phyloP scores from a whole-genome alignment of 257 asterid genomes.

The Mentha longifolia region DNA sequence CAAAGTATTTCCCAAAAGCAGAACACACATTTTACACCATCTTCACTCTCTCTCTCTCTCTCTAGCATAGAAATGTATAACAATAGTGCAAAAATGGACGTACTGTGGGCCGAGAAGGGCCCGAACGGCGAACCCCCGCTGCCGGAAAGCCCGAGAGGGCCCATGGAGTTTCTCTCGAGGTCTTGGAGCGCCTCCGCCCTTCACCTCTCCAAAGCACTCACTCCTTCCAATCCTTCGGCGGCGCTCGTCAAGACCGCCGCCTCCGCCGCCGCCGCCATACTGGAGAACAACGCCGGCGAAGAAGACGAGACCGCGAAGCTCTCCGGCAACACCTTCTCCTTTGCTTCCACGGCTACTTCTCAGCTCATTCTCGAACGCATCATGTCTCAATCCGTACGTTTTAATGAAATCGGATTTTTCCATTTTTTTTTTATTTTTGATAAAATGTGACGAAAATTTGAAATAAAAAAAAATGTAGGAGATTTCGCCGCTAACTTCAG shows the following conservation, averaged over 20 bases:
- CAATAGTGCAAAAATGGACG: slow-evolving; percentile 53
- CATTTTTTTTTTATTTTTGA: too few relatives aligned
- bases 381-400: slow-evolving; percentile 92
- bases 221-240: slow-evolving; percentile 51
- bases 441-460: background rate
- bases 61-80: slow-evolving; percentile 21
- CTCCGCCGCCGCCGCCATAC: slow-evolving; percentile 36
- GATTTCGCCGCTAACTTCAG: slow-evolving; percentile 94
- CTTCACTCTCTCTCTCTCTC: background rate
- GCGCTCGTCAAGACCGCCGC: slow-evolving; percentile 30
- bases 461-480: slow-evolving; percentile 53
- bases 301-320: slow-evolving; percentile 70
- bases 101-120: slow-evolving; percentile 67
- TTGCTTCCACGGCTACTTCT: slow-evolving; percentile 96
- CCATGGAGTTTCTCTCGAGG: slow-evolving; percentile 93
- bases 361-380: slow-evolving; percentile 96
- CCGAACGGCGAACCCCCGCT: slow-evolving; percentile 55
- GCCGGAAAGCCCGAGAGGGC: slow-evolving; percentile 97
- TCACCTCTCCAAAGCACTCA: slow-evolving; percentile 72
- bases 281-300: slow-evolving; percentile 56
- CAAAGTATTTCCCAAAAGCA: slow-evolving; percentile 29
- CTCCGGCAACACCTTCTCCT: slow-evolving; percentile 85
- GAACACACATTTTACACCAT: background rate
- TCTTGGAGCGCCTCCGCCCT: slow-evolving; percentile 97
- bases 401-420: background rate